Percentiles rank a stretch among this genome's conserved stretches.
These are phyloP conservation scores for Xylaria digitata DNA, from an alignment of 2,329 filamentous ascomycete genomes.

Conservation along the genomic window DNA sequence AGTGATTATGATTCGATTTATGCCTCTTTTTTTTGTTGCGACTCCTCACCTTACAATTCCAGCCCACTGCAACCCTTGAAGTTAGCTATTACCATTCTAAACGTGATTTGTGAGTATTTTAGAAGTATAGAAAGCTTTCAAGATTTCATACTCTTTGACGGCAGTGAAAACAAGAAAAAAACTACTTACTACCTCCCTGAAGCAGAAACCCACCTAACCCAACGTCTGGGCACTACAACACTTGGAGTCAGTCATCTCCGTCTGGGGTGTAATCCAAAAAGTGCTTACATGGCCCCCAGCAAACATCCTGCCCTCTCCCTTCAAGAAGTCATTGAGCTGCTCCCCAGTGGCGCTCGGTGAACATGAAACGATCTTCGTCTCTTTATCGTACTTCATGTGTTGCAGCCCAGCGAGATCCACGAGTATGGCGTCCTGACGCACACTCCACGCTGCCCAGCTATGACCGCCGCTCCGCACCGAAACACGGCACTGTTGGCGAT, in stretches of 20 bases:
- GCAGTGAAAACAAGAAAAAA: background rate
- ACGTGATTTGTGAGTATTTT: background rate
- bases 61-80: conserved; percentile 55
- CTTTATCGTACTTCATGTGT: conserved; percentile 54
- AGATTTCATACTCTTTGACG: background rate
- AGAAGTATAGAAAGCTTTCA: too few species aligned
- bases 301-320: conserved; percentile 58
- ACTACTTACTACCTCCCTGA: conserved; percentile 59
- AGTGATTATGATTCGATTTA: background rate
- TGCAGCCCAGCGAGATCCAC: conserved; percentile 52
- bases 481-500: conserved; percentile 52
- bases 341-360: conserved; percentile 62
- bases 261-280: background rate
- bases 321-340: conserved; percentile 56
- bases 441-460: conserved; percentile 61
- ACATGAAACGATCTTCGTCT: conserved; percentile 53
- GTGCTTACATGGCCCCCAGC: conserved; percentile 58
- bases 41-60: conserved; percentile 61
- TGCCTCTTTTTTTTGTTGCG: background rate
- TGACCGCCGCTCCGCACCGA: conserved; percentile 63
- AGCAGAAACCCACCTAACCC: conserved; percentile 67
- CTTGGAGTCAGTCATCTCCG: background rate
- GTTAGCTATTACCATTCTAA: background rate
- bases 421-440: conserved; percentile 59
- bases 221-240: conserved; percentile 62